Percentiles rank a stretch among this genome's conserved stretches.
phyloP scores from a whole-genome alignment of 768 basidiomycete species.

The Botryobasidium botryosum region DNA sequence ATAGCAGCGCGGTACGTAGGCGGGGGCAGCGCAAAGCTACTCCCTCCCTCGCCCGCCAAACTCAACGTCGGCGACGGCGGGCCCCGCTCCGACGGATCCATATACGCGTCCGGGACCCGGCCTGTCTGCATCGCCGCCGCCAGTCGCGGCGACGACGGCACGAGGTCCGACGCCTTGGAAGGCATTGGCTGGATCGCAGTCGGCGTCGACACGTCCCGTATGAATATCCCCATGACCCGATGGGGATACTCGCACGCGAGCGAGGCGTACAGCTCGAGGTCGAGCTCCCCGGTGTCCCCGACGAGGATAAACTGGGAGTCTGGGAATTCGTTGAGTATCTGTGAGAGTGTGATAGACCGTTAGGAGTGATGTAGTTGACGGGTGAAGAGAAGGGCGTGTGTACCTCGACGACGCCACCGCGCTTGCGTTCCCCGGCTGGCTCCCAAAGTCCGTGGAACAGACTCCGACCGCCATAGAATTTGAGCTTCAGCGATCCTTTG shows the following conservation, averaged over 20 bases:
- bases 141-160: too few species aligned
- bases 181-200: background rate
- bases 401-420: constrained; percentile 57
- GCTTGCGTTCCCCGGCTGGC: constrained; percentile 63
- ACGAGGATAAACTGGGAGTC: constrained; percentile 65
- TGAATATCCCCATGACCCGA: constrained; percentile 53
- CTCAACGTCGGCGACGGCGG: too few species aligned
- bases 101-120: too few species aligned
- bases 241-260: constrained; percentile 43
- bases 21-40: too few species aligned
- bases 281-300: constrained; percentile 90
- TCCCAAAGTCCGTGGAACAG: constrained; percentile 73
- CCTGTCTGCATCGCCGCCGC: too few species aligned
- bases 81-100: too few species aligned
- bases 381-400: background rate
- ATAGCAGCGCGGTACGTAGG: too few species aligned
- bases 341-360: background rate
- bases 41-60: too few species aligned
- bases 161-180: too few species aligned
- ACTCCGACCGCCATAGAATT: constrained; percentile 70
- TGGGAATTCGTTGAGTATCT: constrained; percentile 50
- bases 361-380: background rate
- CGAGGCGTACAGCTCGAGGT: constrained; percentile 74
- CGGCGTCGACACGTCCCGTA: constrained; percentile 49
- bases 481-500: constrained; percentile 58